phyloP scores from a whole-genome alignment of 257 asterid genomes.

The Ilex asprella region DNA sequence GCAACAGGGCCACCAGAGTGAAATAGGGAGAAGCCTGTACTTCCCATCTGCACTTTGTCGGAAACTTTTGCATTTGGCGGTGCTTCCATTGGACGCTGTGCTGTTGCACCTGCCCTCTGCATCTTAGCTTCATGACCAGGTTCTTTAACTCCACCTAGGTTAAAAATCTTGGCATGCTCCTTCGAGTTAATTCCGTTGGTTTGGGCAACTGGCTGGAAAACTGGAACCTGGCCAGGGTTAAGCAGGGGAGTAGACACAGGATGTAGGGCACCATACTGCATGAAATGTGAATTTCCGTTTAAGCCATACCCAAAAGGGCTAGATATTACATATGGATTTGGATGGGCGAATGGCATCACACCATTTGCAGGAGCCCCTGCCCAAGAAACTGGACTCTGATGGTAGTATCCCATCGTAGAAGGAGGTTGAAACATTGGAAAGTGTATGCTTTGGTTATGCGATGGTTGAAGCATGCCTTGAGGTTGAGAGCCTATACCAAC shows the following conservation, averaged over 20 bases:
- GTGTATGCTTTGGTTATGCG: conserved; percentile 52
- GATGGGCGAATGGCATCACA: conserved; percentile 51
- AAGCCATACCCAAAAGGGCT: conserved; percentile 55
- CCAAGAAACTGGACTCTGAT: conserved; percentile 71
- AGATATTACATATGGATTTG: conserved; percentile 60
- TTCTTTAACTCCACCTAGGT: conserved; percentile 30
- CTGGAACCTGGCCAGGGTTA: conserved; percentile 46
- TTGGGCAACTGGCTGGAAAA: conserved; percentile 54
- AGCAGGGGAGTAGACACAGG: conserved; percentile 48
- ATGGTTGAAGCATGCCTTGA: conserved; percentile 47
- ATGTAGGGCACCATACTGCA: conserved; percentile 67
- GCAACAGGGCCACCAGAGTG: conserved; percentile 90
- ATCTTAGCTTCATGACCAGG: conserved; percentile 18
- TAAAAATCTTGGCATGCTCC: conserved; percentile 35
- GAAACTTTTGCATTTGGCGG: conserved; percentile 26
- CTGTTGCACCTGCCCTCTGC: conserved; percentile 24
- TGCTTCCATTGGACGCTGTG: conserved; percentile 26
- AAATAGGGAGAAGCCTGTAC: conserved; percentile 81
- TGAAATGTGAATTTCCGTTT: conserved; percentile 48
- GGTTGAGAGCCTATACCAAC: conserved; percentile 38
- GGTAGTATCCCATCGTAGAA: conserved; percentile 53
- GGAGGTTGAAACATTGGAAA: conserved; percentile 70
- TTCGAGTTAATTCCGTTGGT: conserved; percentile 33
- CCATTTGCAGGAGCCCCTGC: conserved; percentile 58
- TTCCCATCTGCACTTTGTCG: conserved; percentile 29